Evolutionary conservation across 2,329 filamentous ascomycete species (phyloP).

Genomic region (Colletotrichum sp.): DNA sequence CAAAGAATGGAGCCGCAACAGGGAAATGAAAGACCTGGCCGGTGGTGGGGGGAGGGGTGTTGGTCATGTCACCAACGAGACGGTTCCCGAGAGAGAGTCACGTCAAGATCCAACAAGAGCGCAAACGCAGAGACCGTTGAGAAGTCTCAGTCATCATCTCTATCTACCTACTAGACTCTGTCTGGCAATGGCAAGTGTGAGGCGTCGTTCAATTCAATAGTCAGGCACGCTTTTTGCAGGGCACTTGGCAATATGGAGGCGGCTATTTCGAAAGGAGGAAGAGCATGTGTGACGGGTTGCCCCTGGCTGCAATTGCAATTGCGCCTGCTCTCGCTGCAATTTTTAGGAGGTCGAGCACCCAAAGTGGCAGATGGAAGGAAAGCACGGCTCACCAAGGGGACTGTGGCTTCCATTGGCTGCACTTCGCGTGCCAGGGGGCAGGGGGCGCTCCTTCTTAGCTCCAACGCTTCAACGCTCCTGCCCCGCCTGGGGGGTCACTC

Average conservation of each 20-base stretch:
- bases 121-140: not conserved
- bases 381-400: not conserved
- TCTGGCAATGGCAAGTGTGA: not conserved
- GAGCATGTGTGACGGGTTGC: not conserved
- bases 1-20: not conserved
- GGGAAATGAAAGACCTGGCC: not conserved
- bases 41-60: not conserved
- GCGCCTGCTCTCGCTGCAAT: not conserved
- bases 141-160: not conserved
- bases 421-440: not conserved
- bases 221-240: not conserved
- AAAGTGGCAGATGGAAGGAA: not conserved
- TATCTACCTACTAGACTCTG: not conserved
- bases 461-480: slow-evolving; percentile 4
- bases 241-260: not conserved
- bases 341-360: not conserved
- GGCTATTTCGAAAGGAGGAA: not conserved
- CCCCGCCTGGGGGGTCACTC: not conserved
- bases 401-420: not conserved
- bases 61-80: not conserved
- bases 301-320: not conserved
- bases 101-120: not conserved
- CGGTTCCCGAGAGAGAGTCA: not conserved
- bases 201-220: not conserved
- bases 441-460: not conserved